A percentile compares a stretch with the other conserved stretches of the same genome.
Conservation (phyloP, 495 filamentous ascomycete genomes). For the Poronia punctata region DNA sequence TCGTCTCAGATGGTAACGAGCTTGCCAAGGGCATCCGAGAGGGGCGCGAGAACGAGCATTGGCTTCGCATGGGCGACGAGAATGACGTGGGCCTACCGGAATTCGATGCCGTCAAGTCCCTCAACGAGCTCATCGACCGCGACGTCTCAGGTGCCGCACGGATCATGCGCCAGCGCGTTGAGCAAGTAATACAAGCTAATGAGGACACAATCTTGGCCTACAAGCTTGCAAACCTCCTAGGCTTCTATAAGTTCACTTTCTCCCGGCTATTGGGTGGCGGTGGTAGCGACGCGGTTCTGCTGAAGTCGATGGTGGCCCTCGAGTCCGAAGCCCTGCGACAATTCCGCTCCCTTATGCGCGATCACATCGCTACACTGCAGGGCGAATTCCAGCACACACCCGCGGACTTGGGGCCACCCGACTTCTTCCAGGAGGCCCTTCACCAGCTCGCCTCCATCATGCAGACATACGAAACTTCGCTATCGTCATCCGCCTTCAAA, state of each 20-base stretch:
- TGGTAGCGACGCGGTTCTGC: constrained; percentile 52
- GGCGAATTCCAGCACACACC: constrained; percentile 59
- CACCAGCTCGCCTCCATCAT: constrained; percentile 65
- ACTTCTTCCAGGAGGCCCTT: constrained; percentile 77
- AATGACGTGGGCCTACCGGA: constrained; percentile 33
- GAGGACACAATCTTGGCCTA: constrained; percentile 86
- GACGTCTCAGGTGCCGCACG: constrained; percentile 73
- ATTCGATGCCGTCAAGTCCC: constrained; percentile 77
- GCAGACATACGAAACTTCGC: constrained; percentile 76
- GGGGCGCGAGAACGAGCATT: constrained; percentile 79
- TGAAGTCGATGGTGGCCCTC: constrained; percentile 58
- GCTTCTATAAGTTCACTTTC: constrained; percentile 85
- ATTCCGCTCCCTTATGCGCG: constrained; percentile 72
- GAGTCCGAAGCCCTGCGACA: constrained; percentile 74
- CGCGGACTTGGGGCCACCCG: constrained; percentile 66
- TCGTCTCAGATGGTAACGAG: constrained; percentile 87
- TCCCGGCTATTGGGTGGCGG: constrained; percentile 58
- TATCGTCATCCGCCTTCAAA: constrained; percentile 37
- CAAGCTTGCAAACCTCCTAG: constrained; percentile 78
- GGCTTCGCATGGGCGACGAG: constrained; percentile 58
- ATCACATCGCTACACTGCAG: constrained; percentile 67
- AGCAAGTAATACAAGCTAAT: constrained; percentile 86
- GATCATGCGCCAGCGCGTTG: constrained; percentile 72
- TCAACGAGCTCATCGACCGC: constrained; percentile 83
- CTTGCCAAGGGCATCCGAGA: constrained; percentile 79